These are phyloP conservation scores for Chalara sp. DNA, from an alignment of 2,329 filamentous ascomycete species.

Conservation along the genomic window DNA sequence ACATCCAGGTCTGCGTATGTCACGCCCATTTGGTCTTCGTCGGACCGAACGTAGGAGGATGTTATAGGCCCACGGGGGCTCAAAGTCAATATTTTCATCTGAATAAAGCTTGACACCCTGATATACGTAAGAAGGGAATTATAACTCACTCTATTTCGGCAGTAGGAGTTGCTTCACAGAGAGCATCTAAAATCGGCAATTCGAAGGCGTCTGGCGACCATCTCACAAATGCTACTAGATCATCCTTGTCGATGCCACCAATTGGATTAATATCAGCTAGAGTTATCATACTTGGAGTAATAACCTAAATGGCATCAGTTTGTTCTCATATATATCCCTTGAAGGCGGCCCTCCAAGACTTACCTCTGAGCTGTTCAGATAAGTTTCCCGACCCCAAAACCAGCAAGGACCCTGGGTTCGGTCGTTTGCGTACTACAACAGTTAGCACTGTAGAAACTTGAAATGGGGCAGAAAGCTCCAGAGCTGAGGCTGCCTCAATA, in stretches of 20 bases:
- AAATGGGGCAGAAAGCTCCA: too few relatives aligned
- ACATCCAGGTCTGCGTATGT: conserved; percentile 40
- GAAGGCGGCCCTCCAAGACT: too few relatives aligned
- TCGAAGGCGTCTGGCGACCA: conserved; percentile 53
- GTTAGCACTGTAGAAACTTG: too few relatives aligned
- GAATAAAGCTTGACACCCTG: too few relatives aligned
- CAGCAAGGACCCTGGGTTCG: conserved; percentile 47
- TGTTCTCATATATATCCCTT: too few relatives aligned
- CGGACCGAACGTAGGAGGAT: conserved; percentile 45
- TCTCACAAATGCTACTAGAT: conserved; percentile 59
- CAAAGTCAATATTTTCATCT: too few relatives aligned
- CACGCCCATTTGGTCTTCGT: conserved; percentile 47
- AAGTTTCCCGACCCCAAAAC: conserved; percentile 65
- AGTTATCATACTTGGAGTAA: too few relatives aligned
- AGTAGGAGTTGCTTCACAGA: conserved; percentile 56
- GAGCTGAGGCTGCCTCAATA: too few relatives aligned
- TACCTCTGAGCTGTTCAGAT: conserved; percentile 42
- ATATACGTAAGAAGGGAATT: too few relatives aligned
- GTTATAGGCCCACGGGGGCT: conserved; percentile 44
- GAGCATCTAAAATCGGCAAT: conserved; percentile 58
- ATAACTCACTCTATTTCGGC: conserved; percentile 45
- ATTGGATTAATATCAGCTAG: conserved; percentile 49
- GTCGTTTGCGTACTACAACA: not conserved
- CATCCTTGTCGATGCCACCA: conserved; percentile 54
- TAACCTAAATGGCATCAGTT: too few relatives aligned